phyloP scores from a whole-genome alignment of 805 yeast genomes.

The Teunomyces barrocoloradensis region DNA sequence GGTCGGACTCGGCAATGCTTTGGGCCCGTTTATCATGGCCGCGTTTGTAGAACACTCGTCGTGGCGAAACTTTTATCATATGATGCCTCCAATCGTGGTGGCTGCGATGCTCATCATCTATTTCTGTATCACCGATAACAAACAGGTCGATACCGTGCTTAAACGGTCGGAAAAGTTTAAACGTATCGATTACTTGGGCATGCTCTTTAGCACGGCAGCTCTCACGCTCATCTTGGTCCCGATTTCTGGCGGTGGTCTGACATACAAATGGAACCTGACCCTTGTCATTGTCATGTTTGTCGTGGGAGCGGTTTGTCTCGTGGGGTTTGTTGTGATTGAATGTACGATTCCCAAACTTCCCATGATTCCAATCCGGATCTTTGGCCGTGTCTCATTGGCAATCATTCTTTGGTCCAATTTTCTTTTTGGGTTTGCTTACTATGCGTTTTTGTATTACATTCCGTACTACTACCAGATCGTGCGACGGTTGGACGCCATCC shows the following conservation, averaged over 20 bases:
- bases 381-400: slow-evolving; percentile 19
- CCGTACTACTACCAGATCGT: slow-evolving; percentile 26
- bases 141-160: slow-evolving; percentile 21
- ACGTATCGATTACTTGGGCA: slow-evolving; percentile 15
- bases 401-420: slow-evolving; percentile 21
- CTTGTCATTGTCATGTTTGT: slow-evolving; percentile 14
- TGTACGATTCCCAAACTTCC: slow-evolving; percentile 28
- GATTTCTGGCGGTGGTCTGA: slow-evolving; percentile 16
- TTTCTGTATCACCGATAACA: slow-evolving; percentile 11
- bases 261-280: slow-evolving; percentile 14
- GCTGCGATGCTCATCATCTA: slow-evolving; percentile 14
- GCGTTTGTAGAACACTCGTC: slow-evolving; percentile 14
- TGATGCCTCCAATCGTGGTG: slow-evolving; percentile 18
- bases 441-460: slow-evolving; percentile 20
- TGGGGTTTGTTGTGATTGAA: slow-evolving; percentile 23
- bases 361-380: slow-evolving; percentile 29
- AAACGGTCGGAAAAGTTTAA: slow-evolving; percentile 33
- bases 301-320: slow-evolving; percentile 18
- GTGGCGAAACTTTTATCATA: slow-evolving; percentile 21
- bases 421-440: slow-evolving; percentile 28
- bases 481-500: slow-evolving; percentile 18
- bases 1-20: slow-evolving; percentile 23
- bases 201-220: slow-evolving; percentile 11
- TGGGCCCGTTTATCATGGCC: slow-evolving; percentile 24
- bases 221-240: slow-evolving; percentile 12